Percentiles rank a stretch among this genome's conserved stretches.
These are phyloP conservation scores for Coemansia sp. DNA, from an alignment of 192 early-diverging fungal species.

Conservation along the genomic window DNA sequence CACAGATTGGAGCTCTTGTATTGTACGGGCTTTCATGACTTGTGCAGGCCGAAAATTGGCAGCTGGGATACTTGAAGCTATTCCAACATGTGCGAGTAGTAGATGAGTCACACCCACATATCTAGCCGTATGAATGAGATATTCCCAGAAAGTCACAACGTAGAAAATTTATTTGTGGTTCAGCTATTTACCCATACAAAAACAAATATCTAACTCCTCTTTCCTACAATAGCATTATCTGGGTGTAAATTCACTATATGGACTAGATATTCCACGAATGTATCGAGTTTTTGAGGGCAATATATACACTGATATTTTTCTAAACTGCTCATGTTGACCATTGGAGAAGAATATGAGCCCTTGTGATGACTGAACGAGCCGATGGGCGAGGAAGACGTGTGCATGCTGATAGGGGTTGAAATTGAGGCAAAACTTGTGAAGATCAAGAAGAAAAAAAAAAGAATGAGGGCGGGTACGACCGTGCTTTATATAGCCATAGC, in stretches of 20 bases:
- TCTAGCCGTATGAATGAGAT: slow-evolving; percentile 91
- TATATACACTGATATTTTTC: too few relatives aligned
- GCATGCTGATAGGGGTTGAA: neutral
- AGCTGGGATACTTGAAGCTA: slow-evolving; percentile 53
- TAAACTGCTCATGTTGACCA: slow-evolving; percentile 6
- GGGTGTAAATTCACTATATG: slow-evolving; percentile 18
- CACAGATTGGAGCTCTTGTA: too few relatives aligned
- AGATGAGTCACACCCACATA: slow-evolving; percentile 61
- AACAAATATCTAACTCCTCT: too few relatives aligned
- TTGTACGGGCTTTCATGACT: too few relatives aligned
- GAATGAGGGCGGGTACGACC: too few relatives aligned
- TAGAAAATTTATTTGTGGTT: neutral
- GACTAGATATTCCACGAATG: slow-evolving; percentile 6
- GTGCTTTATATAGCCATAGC: too few relatives aligned
- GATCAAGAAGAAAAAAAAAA: neutral
- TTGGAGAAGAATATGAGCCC: neutral
- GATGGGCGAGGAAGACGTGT: neutral
- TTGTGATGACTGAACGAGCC: neutral
- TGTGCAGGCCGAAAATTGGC: too few relatives aligned
- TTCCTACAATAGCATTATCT: too few relatives aligned
- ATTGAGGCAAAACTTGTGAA: slow-evolving; percentile 19
- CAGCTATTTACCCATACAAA: neutral
- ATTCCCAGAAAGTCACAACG: slow-evolving; percentile 16
- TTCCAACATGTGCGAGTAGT: slow-evolving; percentile 85
- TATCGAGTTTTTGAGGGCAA: slow-evolving; percentile 10